Percentiles rank a stretch among this genome's conserved stretches.
Conservation (phyloP, 441 rosid genomes). For the Mallotus repandus region DNA sequence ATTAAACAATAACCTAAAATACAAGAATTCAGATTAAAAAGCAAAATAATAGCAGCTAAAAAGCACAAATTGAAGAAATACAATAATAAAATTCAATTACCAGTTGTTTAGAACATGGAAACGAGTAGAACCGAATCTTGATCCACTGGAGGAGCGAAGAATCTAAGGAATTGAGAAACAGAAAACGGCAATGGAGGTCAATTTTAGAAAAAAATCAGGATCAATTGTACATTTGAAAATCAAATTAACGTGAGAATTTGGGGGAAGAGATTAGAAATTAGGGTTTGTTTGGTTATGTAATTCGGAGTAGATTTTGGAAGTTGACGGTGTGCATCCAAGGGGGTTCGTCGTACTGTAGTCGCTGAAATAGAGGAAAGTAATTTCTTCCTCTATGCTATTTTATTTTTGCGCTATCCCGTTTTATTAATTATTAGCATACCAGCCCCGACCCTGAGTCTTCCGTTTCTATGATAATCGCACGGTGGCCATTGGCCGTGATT, state of each 20-base stretch:
- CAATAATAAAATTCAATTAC: slow-evolving; percentile 23
- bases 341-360: slow-evolving; percentile 5
- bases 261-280: slow-evolving; percentile 2
- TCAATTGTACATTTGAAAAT: not conserved
- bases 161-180: slow-evolving; percentile 7
- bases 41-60: not conserved
- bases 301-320: not conserved
- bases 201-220: not conserved
- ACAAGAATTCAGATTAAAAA: not conserved
- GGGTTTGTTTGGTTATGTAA: slow-evolving; percentile 8
- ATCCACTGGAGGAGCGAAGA: slow-evolving; percentile 22
- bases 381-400: not conserved
- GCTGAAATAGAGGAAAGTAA: not conserved
- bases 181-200: slow-evolving; percentile 10
- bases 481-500: not conserved
- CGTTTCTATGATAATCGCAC: not conserved
- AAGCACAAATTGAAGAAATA: not conserved
- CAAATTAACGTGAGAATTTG: not conserved
- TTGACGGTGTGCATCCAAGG: not conserved
- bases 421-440: too few relatives aligned
- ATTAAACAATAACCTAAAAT: not conserved
- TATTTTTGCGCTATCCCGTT: too few relatives aligned
- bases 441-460: not conserved
- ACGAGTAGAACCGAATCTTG: slow-evolving; percentile 17
- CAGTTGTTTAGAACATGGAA: slow-evolving; percentile 11